Conservation (phyloP, 2,329 filamentous ascomycete genomes). For the Hymenoscyphus fructigenus region DNA sequence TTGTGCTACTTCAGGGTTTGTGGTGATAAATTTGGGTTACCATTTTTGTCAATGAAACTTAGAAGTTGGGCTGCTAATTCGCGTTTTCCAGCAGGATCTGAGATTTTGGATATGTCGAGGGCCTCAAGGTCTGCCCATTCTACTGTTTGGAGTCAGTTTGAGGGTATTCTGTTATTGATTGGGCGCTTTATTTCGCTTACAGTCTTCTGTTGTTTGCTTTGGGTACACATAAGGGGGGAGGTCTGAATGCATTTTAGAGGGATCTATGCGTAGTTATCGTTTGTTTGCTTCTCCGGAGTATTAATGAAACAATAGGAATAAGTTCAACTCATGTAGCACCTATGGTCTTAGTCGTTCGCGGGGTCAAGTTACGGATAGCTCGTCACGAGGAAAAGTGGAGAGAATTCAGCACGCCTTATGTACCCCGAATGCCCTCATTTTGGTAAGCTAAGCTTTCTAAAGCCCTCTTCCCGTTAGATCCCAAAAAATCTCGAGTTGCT, state of each 20-base stretch:
- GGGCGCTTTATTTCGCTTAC: background rate
- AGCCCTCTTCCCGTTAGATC: background rate
- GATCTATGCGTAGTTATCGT: background rate
- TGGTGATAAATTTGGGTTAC: conserved; percentile 25
- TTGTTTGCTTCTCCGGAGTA: background rate
- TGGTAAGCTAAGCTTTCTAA: too few species aligned
- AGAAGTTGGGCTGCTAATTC: conserved; percentile 48
- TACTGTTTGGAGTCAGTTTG: background rate
- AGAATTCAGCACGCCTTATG: conserved; percentile 11
- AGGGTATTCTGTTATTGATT: background rate
- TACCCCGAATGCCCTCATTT: conserved; percentile 11
- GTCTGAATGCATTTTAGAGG: background rate
- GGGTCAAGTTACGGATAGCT: background rate
- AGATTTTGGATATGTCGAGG: conserved; percentile 48
- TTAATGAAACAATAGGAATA: too few species aligned
- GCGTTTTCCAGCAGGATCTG: conserved; percentile 49
- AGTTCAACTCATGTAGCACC: too few species aligned
- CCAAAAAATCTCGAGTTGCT: background rate
- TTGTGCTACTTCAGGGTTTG: background rate
- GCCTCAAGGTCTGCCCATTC: conserved; percentile 11
- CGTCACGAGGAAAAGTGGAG: conserved; percentile 8
- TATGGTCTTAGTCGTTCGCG: background rate
- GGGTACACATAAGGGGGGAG: background rate
- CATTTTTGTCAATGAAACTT: conserved; percentile 47
- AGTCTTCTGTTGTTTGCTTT: background rate